Evolutionary conservation across 1,139 yeast species (phyloP).

Genomic region (Magnusiomyces suaveolens): DNA sequence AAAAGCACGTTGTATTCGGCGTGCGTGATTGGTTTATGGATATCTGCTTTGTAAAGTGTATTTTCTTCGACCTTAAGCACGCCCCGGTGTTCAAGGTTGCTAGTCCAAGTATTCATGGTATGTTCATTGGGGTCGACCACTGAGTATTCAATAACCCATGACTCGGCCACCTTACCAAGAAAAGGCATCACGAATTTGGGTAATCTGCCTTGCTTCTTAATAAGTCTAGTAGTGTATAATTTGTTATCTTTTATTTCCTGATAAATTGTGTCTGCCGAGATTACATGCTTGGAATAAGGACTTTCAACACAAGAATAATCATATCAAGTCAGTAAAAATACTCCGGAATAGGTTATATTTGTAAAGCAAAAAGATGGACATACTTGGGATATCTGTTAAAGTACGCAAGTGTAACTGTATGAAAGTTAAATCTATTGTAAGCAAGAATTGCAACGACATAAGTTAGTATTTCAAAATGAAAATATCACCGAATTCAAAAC

Average conservation of each 20-base stretch:
- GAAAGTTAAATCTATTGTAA: constrained; percentile 41
- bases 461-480: background rate
- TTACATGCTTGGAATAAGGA: constrained; percentile 84
- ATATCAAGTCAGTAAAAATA: background rate
- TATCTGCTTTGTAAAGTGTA: constrained; percentile 42
- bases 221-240: constrained; percentile 62
- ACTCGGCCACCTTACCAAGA: constrained; percentile 59
- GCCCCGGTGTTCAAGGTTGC: constrained; percentile 78
- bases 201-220: constrained; percentile 69
- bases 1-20: constrained; percentile 48
- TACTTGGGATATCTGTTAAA: constrained; percentile 74
- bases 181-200: constrained; percentile 76
- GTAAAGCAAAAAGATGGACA: constrained; percentile 5
- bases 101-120: constrained; percentile 59
- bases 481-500: too few relatives aligned
- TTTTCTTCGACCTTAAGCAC: constrained; percentile 74
- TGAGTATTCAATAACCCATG: constrained; percentile 79
- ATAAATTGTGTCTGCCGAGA: constrained; percentile 70
- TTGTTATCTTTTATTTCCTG: constrained; percentile 46
- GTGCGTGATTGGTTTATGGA: constrained; percentile 15
- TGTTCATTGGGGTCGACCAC: constrained; percentile 55
- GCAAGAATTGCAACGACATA: background rate
- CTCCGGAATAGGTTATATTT: background rate
- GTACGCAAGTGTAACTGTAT: constrained; percentile 67
- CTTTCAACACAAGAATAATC: constrained; percentile 11